Conservation (phyloP, 257 asterid genomes). For the Linderniella brevidens region DNA sequence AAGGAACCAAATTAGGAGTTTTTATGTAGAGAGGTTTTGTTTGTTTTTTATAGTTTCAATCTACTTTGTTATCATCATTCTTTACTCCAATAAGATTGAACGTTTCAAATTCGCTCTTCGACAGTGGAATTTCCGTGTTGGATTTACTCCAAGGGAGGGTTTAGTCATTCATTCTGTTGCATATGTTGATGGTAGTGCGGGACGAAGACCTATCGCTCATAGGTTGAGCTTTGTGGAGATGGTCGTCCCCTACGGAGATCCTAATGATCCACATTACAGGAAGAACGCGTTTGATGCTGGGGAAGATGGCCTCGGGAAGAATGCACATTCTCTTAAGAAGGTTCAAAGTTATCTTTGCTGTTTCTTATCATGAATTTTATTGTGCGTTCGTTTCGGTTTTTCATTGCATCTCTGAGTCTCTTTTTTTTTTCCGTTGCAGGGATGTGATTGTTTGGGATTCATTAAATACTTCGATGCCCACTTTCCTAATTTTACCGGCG, state of each 20-base stretch:
- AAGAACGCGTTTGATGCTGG: constrained; percentile 99
- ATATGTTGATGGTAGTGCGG: constrained; percentile 90
- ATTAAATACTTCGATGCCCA: constrained; percentile 85
- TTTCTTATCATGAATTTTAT: too few species aligned
- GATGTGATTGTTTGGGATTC: constrained; percentile 91
- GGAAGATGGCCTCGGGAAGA: constrained; percentile 96
- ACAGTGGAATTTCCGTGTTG: constrained; percentile 95
- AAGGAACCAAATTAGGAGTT: too few species aligned
- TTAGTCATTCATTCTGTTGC: constrained; percentile 94
- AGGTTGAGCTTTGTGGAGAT: constrained; percentile 96
- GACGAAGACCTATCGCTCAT: constrained; percentile 92
- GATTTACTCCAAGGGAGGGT: constrained; percentile 97
- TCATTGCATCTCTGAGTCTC: too few species aligned
- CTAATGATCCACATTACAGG: constrained; percentile 93
- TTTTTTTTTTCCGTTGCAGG: constrained; percentile 19
- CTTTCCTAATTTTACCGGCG: constrained; percentile 85
- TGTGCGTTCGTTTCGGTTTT: too few species aligned
- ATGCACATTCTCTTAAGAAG: constrained; percentile 96
- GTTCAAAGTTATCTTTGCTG: constrained; percentile 10
- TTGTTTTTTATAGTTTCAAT: not conserved
- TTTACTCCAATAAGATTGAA: too few species aligned
- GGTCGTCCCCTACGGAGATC: constrained; percentile 99
- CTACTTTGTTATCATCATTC: too few species aligned
- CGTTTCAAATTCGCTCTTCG: constrained; percentile 11
- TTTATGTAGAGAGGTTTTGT: too few species aligned